phyloP scores from a whole-genome alignment of 257 asterid genomes.

The Marsdenia floribunda region DNA sequence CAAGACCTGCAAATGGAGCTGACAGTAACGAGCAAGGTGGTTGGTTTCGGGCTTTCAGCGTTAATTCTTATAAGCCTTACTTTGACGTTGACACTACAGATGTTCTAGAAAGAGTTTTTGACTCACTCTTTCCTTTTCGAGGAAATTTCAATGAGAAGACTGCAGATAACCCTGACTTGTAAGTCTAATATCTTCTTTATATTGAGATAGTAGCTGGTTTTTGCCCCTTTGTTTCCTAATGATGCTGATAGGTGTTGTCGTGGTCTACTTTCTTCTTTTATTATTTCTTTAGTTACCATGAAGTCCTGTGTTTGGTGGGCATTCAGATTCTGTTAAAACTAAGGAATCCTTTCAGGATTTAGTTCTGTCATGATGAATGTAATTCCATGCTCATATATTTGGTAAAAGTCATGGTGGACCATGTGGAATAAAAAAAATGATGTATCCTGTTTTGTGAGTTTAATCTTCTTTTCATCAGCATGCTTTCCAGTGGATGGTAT shows the following conservation, averaged over 20 bases:
- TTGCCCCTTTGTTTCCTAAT: background rate
- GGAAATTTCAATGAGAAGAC: slow-evolving; percentile 91
- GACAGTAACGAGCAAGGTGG: slow-evolving; percentile 76
- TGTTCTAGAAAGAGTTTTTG: slow-evolving; percentile 84
- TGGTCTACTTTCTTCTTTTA: background rate
- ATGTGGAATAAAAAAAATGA: background rate
- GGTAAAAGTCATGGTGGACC: background rate
- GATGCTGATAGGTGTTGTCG: background rate
- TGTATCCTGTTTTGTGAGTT: background rate
- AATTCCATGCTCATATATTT: background rate
- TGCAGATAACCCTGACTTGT: slow-evolving; percentile 81
- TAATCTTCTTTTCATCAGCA: background rate
- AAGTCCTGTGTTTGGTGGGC: background rate
- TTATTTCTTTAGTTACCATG: background rate
- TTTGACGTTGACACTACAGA: slow-evolving; percentile 96
- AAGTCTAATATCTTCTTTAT: slow-evolving; percentile 23
- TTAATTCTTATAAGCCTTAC: slow-evolving; percentile 90
- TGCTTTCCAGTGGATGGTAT: background rate
- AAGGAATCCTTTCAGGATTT: background rate
- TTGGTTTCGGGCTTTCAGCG: slow-evolving; percentile 77
- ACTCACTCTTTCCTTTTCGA: slow-evolving; percentile 80
- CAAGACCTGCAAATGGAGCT: slow-evolving; percentile 69
- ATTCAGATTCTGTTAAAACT: background rate
- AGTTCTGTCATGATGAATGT: background rate
- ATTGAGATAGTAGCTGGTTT: background rate